Evolutionary conservation across 768 basidiomycete genomes (phyloP).

Genomic region (Russula ochroleuca): DNA sequence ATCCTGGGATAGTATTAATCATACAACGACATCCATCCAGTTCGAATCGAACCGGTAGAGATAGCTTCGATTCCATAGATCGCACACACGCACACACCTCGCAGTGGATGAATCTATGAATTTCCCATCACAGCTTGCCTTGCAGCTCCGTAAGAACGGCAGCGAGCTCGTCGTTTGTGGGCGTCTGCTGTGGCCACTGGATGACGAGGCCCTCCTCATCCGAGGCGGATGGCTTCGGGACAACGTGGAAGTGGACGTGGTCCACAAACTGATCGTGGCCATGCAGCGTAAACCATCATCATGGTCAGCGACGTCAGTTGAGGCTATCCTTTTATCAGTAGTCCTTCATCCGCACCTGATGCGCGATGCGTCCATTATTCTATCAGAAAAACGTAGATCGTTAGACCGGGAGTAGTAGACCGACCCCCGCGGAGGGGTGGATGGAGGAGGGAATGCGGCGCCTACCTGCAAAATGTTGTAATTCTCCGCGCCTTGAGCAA

Average conservation of each 20-base stretch:
- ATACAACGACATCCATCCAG: neutral
- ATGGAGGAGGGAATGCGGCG: neutral
- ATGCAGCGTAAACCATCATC: neutral
- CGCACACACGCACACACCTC: no score
- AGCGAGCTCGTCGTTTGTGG: conserved; percentile 62
- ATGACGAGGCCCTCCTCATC: conserved; percentile 73
- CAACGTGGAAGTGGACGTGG: conserved; percentile 92
- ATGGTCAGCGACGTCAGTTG: neutral
- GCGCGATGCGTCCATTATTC: conserved; percentile 66
- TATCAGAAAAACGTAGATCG: conserved; percentile 27
- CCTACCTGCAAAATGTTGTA: conserved; percentile 80
- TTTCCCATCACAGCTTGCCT: conserved; percentile 43
- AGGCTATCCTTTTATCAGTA: neutral
- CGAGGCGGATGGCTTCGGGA: conserved; percentile 72
- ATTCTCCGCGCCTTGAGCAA: conserved; percentile 66
- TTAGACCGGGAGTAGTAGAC: neutral
- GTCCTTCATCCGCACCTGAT: conserved; percentile 33
- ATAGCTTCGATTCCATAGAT: no score
- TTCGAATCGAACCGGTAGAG: neutral
- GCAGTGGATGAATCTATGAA: neutral
- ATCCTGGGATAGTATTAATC: neutral
- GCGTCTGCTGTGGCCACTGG: conserved; percentile 66
- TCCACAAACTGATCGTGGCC: conserved; percentile 52
- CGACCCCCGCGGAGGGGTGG: neutral
- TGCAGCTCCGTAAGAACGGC: conserved; percentile 56